phyloP scores from a whole-genome alignment of 305 asterid species.

The Fraxinus dipetala region DNA sequence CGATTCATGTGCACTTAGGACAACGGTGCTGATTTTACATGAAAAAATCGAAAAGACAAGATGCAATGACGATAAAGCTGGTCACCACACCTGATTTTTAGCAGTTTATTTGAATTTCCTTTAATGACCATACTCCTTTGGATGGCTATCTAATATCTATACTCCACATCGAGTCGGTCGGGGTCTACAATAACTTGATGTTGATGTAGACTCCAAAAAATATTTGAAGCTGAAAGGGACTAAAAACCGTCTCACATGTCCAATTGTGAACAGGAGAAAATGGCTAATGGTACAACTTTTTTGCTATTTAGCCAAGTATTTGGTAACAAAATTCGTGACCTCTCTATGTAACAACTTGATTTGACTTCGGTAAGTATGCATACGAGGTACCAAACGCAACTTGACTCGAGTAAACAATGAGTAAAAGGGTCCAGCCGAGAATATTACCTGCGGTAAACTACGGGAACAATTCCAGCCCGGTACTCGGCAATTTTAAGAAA shows the following conservation, averaged over 20 bases:
- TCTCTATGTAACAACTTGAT: background rate
- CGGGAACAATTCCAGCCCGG: constrained; percentile 84
- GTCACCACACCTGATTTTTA: constrained; percentile 5
- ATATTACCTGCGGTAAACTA: constrained; percentile 55
- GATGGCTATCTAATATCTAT: background rate
- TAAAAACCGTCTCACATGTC: background rate
- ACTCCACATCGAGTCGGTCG: background rate
- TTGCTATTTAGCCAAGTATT: background rate
- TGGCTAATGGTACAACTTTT: background rate
- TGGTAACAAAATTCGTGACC: background rate
- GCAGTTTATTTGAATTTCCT: background rate
- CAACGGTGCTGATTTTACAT: background rate
- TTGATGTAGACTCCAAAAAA: background rate
- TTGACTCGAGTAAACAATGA: background rate
- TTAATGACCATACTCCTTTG: background rate
- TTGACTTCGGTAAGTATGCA: background rate
- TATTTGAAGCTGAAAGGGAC: constrained; percentile 6
- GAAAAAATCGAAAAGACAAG: background rate
- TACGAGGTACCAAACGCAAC: background rate
- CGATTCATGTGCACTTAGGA: background rate
- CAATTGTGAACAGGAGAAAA: background rate
- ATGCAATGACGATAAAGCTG: background rate
- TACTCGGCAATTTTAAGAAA: constrained; percentile 73
- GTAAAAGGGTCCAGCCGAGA: background rate
- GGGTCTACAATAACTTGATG: background rate